Evolutionary conservation across 2,329 filamentous ascomycete genomes (phyloP).

Genomic region (Epichloe coenophiala): DNA sequence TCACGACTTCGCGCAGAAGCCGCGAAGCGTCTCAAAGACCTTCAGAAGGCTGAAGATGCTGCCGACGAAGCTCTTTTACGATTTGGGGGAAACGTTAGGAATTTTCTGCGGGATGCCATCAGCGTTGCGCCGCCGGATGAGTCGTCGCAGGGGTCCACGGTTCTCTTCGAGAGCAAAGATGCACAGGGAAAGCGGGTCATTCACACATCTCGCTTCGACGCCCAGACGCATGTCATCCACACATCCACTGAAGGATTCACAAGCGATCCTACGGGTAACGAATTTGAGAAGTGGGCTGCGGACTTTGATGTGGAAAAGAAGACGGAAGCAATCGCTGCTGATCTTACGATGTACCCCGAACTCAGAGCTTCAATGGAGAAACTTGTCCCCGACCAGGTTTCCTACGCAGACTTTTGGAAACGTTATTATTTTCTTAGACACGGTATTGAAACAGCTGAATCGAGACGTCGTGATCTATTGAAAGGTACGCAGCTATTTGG

Average conservation of each 20-base stretch:
- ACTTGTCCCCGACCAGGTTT: slow-evolving; percentile 82
- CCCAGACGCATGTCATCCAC: slow-evolving; percentile 91
- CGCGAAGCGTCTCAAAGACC: slow-evolving; percentile 70
- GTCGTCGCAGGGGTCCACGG: slow-evolving; percentile 39
- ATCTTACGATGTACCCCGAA: slow-evolving; percentile 78
- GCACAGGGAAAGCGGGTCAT: slow-evolving; percentile 82
- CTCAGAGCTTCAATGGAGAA: slow-evolving; percentile 84
- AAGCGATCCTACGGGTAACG: slow-evolving; percentile 61
- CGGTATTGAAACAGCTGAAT: slow-evolving; percentile 86
- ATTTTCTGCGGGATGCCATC: slow-evolving; percentile 84
- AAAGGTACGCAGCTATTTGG: slow-evolving; percentile 48
- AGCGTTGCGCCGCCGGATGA: slow-evolving; percentile 64
- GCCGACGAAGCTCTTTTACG: slow-evolving; percentile 89
- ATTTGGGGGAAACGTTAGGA: slow-evolving; percentile 78
- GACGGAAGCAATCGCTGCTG: slow-evolving; percentile 68
- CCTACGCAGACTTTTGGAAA: slow-evolving; percentile 83
- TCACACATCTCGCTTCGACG: slow-evolving; percentile 87
- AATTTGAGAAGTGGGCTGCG: slow-evolving; percentile 62
- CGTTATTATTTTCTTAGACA: slow-evolving; percentile 91
- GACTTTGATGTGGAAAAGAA: slow-evolving; percentile 70
- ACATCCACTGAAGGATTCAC: slow-evolving; percentile 70
- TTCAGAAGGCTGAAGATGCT: slow-evolving; percentile 86
- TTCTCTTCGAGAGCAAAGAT: slow-evolving; percentile 91
- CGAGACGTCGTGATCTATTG: slow-evolving; percentile 72
- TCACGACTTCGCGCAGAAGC: slow-evolving; percentile 65